Base-by-base conservation (phyloP, 176 grass and related monocot genomes). In the Carex myosuroides region DNA sequence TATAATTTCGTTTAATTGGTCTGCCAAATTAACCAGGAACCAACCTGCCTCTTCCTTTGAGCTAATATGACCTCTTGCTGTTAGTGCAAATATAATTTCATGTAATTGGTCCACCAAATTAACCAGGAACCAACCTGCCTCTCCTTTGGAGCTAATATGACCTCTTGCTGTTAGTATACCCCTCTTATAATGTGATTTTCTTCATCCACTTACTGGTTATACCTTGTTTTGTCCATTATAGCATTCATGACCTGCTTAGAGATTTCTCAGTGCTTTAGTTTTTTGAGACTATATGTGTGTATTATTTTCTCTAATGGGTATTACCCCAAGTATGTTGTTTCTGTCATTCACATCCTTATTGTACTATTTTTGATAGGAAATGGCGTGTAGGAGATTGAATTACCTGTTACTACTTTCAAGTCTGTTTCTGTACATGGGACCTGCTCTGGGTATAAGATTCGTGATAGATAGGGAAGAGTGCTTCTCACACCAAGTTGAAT, bases 381-480 rank as follows among this genome's bases (percentile, higher is more conserved):
- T 17, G 64, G 67, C 64, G 41, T 84, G 30, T 79, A 61, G 58
- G 44, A 88, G 81, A 88, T 79, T 70, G 64, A 81, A 32, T 18
- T 42, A 39, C 71, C 58, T 89, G 50, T 79, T 94, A 60, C 17
- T 77, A 30, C 53, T 92, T 9, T 78, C 79, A 53, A 18, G 80
- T 53, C 26, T 84, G 13, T 77, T 89, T 55, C 8, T 83, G 2
- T 66, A 53, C 24, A 32, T 90, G 57, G 52, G 53, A 18, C 77
- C 71, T 18, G 88, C 88, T 6, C 12, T 68, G 85, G 92, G 89
- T 4, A 95, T 95, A 79, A 87, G 92, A 18, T 98, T 98, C 30
- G 95, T 98, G 76, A 98, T 98, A 50, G 95, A 98, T 55, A 89
- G 92, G 88, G 91, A 89, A 91, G 92, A 98, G 78, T 98, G 92